Evolutionary conservation across 2,329 filamentous ascomycete genomes (phyloP), one percentile per base, ranked within the genome.

Genomic region (Simplicillium sp.): DNA sequence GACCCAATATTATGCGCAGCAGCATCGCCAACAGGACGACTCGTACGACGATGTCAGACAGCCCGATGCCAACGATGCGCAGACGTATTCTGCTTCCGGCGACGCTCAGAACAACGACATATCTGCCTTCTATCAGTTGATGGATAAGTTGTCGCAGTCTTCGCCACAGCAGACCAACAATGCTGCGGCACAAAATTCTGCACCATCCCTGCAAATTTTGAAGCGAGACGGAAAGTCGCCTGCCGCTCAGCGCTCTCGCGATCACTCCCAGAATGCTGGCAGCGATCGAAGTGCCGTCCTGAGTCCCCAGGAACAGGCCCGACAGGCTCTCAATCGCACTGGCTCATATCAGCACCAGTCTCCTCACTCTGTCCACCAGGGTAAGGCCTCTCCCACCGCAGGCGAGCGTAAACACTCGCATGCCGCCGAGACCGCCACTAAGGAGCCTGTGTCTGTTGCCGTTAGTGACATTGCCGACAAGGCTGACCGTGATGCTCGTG

Each of bases 391-490:
- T 20, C 51, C 57, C 0, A 51, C 52, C 3, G 50, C 53, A 33
- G 60, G 61, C 14, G 53, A 25, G 20, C 20, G 9, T 54, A 33
- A 59, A 55, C 28, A 29, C 29, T 15, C 38, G 31, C 17, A 35
- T 40, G n/a, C 50, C 20, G 20, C 48, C 40, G 50, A 53, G 34
- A 48, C 46, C 36, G 46, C 52, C 20, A 45, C 46, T 40, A 77
- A 69, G 48, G 82, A 87, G 59, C 83, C 80, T 38, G 83, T 92
- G 25, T 71, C 82, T 15, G 77, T 86, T 42, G 80, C 83, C 18
- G 68, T 88, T 33, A 74, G 69, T 48, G 80, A 79, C 34, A 67
- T 88, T 47, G 83, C 81, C 34, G 58, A 59, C 38, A 62, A 66
- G 49, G 70, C 61, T 15, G 64, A 74, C 45, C 58, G 62, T 7